Base-by-base conservation (phyloP, 2,329 filamentous ascomycete genomes). In the Colletotrichum camelliae region DNA sequence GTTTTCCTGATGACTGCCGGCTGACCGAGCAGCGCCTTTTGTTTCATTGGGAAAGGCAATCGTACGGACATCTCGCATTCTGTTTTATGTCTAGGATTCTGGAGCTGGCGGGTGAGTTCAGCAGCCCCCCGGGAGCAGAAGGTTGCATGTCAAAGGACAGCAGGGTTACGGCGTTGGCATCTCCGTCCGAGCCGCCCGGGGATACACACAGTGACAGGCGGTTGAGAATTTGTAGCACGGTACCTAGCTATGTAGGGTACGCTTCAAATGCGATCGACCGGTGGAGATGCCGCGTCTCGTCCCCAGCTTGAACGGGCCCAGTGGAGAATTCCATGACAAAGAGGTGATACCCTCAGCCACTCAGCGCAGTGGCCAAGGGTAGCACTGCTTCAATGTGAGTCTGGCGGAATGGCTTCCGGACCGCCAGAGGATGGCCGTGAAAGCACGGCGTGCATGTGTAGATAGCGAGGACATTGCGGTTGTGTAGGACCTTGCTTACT, bases 171-270 rank as follows among this genome's bases (percentile, higher is more conserved):
- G 52, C 73, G 52, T 64, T 60, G 37, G 60, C 48, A 27, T 69
- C 31, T 69, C 58, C 37, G 72, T 76, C 69, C 73, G 73, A 71
- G 62, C 65, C 67, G 68, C 67, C 73, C 73, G 64, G 57, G 48
- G 72, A 39, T 64, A 73, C 29, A 33, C 29, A 61, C 16, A 61
- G 31, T n/a, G 64, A 43, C 55, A 62, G 37, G n/a, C 58, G 33
- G 27, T 24, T 43, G 31, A 33, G 8, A 27, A 39, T 39, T 55
- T 55, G 68, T 57, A 57, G n/a, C n/a, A 52, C 43, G 13, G n/a
- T 52, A 52, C 43, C 43, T 7, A 21, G 43, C n/a, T 21, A 13
- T n/a, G 43, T 52, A 52, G 10, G 43, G 43, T 12, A 52, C 43
- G 43, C 43, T 29, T 39, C 21, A 29, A 68, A 35, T 67, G 48